These are phyloP conservation scores for Cylindrodendrum hubeiense DNA, from an alignment of 2,329 filamentous ascomycete species.

Conservation along the genomic window DNA sequence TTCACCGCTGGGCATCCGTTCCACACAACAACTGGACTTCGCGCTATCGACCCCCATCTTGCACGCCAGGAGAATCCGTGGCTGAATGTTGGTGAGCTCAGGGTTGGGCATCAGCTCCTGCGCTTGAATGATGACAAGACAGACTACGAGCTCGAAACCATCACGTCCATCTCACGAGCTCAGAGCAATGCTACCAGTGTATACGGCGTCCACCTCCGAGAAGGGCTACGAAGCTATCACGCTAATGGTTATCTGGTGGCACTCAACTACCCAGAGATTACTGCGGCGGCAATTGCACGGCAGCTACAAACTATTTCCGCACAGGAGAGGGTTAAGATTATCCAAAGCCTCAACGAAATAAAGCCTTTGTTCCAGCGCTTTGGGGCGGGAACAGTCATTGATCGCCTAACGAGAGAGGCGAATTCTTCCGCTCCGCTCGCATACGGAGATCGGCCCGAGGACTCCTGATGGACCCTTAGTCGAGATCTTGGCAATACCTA, in stretches of 20 bases:
- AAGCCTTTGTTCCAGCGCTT: neutral
- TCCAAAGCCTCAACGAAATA: neutral
- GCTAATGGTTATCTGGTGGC: conserved; percentile 21
- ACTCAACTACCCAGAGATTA: conserved; percentile 25
- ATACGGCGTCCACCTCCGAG: conserved; percentile 13
- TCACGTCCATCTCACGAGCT: neutral
- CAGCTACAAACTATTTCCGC: neutral
- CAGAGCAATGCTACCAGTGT: neutral
- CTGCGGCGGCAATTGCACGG: neutral
- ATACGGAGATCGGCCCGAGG: too few species aligned
- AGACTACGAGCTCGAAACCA: neutral
- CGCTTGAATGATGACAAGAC: neutral
- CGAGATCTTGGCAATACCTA: too few species aligned
- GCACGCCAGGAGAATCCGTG: conserved; percentile 15
- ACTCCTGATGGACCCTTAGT: too few species aligned
- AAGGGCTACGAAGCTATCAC: conserved; percentile 22
- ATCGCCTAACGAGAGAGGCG: too few species aligned
- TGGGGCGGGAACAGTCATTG: too few species aligned
- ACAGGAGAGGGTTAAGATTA: neutral
- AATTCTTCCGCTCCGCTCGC: too few species aligned
- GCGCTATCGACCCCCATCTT: neutral
- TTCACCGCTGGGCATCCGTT: conserved; percentile 13
- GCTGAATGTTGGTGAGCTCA: conserved; percentile 1
- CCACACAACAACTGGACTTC: conserved; percentile 7
- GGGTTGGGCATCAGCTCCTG: neutral